Base-by-base conservation (phyloP, 2,329 filamentous ascomycete genomes). In the Claviceps africana region DNA sequence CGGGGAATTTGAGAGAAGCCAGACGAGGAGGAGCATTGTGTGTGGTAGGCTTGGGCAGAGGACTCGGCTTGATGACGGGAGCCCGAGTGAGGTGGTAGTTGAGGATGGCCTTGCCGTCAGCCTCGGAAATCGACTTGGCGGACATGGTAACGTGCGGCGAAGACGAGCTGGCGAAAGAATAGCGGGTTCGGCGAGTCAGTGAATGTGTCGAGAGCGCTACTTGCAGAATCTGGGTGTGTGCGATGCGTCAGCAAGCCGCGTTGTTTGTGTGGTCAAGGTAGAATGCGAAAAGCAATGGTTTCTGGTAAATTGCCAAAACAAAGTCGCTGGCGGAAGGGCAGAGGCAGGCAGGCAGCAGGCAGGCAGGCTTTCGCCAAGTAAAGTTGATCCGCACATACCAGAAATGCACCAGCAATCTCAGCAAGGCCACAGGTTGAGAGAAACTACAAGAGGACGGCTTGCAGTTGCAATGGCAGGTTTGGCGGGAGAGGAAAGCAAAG, bases 91-190 rank as follows among this genome's bases (percentile, higher is more conserved):
- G 89, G 80, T 97, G 93, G 82, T 97, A 98, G 86, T 96, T 97
- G 82, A 98, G 82, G 78, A 98, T 97, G 81, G 93, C 93, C 86
- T 98, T 98, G 82, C 93, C 93, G 78, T 98, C 93, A 79, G 91
- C 91, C 81, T 98, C 93, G 79, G 86, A 76, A 70, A 98, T 97
- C 62, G 91, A 86, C 78, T 98, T 98, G 73, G 93, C 70, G 61
- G 70, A 72, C 70, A 72, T 72, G 62, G 55, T 68, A 64, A 58
- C 58, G 59, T 60, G 59, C 56, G 56, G 58, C 55, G 54, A 58
- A 56, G 57, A 57, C 55, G 54, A 57, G 55, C 53, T 51, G 55
- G 49, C 19, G 52, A 44, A 19, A 35, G 30, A 31, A 10, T 28
- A 25, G 25, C 19, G 46, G 35, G 19, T 35, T 50, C 35, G 37